Evolutionary conservation across 2,329 filamentous ascomycete genomes (phyloP), one percentile per base, ranked within the genome.

Genomic region (Parafenestella ontariensis): DNA sequence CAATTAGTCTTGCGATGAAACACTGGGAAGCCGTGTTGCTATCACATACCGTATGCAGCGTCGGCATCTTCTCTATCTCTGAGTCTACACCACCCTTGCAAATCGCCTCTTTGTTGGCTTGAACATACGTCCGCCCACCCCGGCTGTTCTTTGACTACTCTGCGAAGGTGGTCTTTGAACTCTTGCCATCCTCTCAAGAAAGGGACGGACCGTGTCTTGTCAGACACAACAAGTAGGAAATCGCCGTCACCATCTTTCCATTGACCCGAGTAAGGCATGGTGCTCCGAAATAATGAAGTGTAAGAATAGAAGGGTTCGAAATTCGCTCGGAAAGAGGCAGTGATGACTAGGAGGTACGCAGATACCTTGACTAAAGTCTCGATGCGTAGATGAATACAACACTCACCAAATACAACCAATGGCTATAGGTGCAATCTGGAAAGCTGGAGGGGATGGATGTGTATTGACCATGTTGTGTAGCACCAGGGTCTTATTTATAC

Each of bases 121-220:
- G 62, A 62, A 9, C 67, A 69, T 4, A 76, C 69, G n/a, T 76
- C 66, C 11, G 68, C 68, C 74, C 73, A 76, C 2, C 73, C 73
- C 17, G 74, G 74, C 28, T 76, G 73, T 41, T 71, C 65, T 43
- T 68, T 68, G 18, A 75, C 66, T 8, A 65, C 59, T 46, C 63
- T 69, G 8, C 74, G 67, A 24, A 75, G 65, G 24, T 71, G 58
- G 33, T 77, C 74, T 55, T 77, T 77, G 60, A 76, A 71, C n/a
- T 69, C 66, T 64, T 72, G 65, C 74, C 74, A 77, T 6, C 61
- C 68, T 1, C 57, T 48, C 29, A 75, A 48, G 40, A 68, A 73
- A 1, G 70, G 65, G 21, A 68, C 68, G 50, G 64, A 59, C 5
- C 60, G 62, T 8, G 54, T 64, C 15, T 53, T 52, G 5, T 70